phyloP scores from a whole-genome alignment of 2,329 filamentous ascomycete genomes.

The Lachnellula arida region DNA sequence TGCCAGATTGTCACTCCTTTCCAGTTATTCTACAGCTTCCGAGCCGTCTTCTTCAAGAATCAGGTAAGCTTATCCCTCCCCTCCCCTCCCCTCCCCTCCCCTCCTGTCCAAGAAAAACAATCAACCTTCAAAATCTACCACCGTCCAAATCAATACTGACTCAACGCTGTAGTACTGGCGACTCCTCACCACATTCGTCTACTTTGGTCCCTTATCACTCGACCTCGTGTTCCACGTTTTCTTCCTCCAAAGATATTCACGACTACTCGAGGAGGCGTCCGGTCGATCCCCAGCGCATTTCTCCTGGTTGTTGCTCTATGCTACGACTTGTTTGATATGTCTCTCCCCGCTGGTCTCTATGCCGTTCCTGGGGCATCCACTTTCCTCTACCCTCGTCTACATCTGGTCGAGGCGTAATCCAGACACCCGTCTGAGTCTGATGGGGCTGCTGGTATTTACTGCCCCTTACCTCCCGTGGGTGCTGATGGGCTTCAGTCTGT shows the following conservation, averaged over 20 bases:
- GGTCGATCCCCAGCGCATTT: constrained; percentile 88
- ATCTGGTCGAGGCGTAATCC: constrained; percentile 97
- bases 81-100: too few species aligned
- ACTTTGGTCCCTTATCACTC: constrained; percentile 90
- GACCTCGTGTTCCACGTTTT: constrained; percentile 97
- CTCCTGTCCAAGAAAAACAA: too few species aligned
- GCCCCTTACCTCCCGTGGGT: constrained; percentile 97
- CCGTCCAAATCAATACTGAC: background rate
- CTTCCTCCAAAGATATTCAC: constrained; percentile 94
- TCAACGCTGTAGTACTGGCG: constrained; percentile 74
- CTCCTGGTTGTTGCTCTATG: constrained; percentile 88
- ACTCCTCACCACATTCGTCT: constrained; percentile 91
- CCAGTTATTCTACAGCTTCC: constrained; percentile 95
- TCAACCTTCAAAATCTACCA: background rate
- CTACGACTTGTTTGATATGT: constrained; percentile 70
- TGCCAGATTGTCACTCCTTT: constrained; percentile 90
- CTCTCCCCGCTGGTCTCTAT: constrained; percentile 86
- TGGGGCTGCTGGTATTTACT: constrained; percentile 85
- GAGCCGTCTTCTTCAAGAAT: constrained; percentile 83
- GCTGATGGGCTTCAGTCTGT: constrained; percentile 82
- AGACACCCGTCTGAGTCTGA: constrained; percentile 80
- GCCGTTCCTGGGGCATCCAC: constrained; percentile 87
- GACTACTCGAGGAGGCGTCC: constrained; percentile 92
- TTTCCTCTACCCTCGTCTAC: constrained; percentile 91
- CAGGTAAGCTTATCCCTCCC: constrained; percentile 56